Evolutionary conservation across 2,329 filamentous ascomycete genomes (phyloP), one percentile per base, ranked within the genome.

Genomic region (Aotearoamyces nothofagi): DNA sequence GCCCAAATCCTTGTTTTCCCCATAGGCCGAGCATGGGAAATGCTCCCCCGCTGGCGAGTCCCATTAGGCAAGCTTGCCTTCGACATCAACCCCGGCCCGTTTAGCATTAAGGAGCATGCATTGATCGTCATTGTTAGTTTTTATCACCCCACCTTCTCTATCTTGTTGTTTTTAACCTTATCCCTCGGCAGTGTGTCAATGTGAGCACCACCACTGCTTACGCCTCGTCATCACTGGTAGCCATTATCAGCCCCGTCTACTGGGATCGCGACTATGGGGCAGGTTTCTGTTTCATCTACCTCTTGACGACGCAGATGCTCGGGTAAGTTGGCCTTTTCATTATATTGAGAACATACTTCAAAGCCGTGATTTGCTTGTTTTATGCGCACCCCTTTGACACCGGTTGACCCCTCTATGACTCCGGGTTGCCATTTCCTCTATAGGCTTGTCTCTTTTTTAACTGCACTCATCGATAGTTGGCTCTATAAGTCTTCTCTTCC

Each of bases 231-330:
- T 42, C 47, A 3, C 35, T 52, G 5, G 45, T 51, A 3, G 45
- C 49, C 3, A 53, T 53, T 23, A 37, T 41, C 22, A 52, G 47
- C 28, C 49, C 47, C 7, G 42, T 47, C 2, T 53, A 48, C 26
- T 53, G 50, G 49, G 39, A 46, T 29, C 42, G 39, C 4, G 47
- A 53, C 19, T 49, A 70, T 65, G 51, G 53, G 33, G 57, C 57
- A 29, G 53, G 49, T 3, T 77, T 76, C 3, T 82, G 82, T 39
- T 74, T 75, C 2, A 81, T 76, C 2, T 76, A 81, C 37, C 72
- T 80, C 24, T 66, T 83, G 27, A 56, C 79, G 3, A 75, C 75
- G 0, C 75, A 80, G 50, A 54, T 69, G 14, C 61, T 76, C n/a
- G 33, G 36, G 35, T 35, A 22, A 31, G 28, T 30, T 26, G n/a